Percentiles rank a stretch among this genome's conserved stretches.
These are phyloP conservation scores for Neonectria punicea DNA, from an alignment of 2,329 filamentous ascomycete genomes.

Conservation along the genomic window DNA sequence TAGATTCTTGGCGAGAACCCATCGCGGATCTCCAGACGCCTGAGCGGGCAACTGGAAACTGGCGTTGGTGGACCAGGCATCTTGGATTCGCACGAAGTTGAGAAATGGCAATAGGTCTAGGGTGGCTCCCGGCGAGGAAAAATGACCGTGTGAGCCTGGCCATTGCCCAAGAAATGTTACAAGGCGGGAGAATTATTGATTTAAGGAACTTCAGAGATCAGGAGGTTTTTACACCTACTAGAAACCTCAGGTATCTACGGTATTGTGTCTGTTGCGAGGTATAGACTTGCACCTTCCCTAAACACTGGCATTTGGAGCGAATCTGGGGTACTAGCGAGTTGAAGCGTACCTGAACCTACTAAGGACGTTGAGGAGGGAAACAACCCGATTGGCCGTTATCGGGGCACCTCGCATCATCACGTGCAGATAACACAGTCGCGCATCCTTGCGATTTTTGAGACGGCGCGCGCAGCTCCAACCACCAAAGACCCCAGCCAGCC, in stretches of 20 bases:
- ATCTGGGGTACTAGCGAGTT: conserved; percentile 10
- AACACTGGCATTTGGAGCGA: background rate
- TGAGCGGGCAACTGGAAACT: conserved; percentile 45
- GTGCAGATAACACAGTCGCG: conserved; percentile 23
- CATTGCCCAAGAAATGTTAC: background rate
- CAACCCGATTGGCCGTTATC: conserved; percentile 39
- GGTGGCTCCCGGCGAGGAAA: background rate
- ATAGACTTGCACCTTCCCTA: conserved; percentile 13
- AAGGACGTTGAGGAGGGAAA: conserved; percentile 25
- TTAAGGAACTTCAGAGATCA: background rate
- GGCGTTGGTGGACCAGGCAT: conserved; percentile 46
- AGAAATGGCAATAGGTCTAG: background rate
- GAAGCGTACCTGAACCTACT: conserved; percentile 1
- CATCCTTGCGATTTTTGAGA: conserved; percentile 26
- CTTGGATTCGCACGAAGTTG: background rate
- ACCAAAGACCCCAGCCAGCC: conserved; percentile 22
- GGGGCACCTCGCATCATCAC: conserved; percentile 2
- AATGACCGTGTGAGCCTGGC: background rate
- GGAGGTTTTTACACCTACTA: background rate
- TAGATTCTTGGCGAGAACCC: conserved; percentile 34
- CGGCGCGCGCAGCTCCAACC: conserved; percentile 19
- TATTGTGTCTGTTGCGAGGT: no score
- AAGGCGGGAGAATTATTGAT: background rate
- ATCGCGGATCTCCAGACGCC: conserved; percentile 44
- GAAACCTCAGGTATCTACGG: background rate